Percentiles rank a stretch among this genome's conserved stretches.
phyloP scores from a whole-genome alignment of 441 rosid species.

The Oxalis stricta region DNA sequence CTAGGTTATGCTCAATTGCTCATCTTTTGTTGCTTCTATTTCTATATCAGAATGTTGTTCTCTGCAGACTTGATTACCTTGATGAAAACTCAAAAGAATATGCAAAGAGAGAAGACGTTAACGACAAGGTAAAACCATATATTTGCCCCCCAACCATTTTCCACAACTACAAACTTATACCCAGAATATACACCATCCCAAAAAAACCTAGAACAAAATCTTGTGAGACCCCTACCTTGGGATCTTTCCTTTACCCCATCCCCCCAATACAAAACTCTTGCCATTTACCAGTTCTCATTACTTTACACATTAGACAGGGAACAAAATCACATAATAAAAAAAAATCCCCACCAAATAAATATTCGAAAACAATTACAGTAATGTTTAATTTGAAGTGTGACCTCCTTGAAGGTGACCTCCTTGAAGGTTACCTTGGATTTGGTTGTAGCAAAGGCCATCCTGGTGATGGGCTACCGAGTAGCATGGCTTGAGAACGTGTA shows the following conservation, averaged over 20 bases:
- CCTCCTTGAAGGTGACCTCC: conserved; percentile 1
- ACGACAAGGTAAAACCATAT: conserved; percentile 19
- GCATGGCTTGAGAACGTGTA: conserved; percentile 57
- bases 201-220: conserved; percentile 14
- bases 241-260: conserved; percentile 13
- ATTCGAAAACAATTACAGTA: conserved; percentile 8
- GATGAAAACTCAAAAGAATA: background rate
- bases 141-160: conserved; percentile 19
- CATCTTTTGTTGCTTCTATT: no score
- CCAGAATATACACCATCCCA: conserved; percentile 32
- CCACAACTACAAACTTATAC: conserved; percentile 28
- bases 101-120: conserved; percentile 12
- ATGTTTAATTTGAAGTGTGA: conserved; percentile 6
- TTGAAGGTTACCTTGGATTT: conserved; percentile 46
- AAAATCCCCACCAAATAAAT: no score
- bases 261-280: no score
- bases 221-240: conserved; percentile 17
- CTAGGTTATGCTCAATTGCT: no score
- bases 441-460: conserved; percentile 69
- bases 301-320: no score
- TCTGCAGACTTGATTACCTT: no score
- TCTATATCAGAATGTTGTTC: no score
- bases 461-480: conserved; percentile 52
- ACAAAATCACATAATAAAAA: no score
- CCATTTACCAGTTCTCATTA: no score